phyloP scores from a whole-genome alignment of 73 alveolate species.

The Diophrys sp. region DNA sequence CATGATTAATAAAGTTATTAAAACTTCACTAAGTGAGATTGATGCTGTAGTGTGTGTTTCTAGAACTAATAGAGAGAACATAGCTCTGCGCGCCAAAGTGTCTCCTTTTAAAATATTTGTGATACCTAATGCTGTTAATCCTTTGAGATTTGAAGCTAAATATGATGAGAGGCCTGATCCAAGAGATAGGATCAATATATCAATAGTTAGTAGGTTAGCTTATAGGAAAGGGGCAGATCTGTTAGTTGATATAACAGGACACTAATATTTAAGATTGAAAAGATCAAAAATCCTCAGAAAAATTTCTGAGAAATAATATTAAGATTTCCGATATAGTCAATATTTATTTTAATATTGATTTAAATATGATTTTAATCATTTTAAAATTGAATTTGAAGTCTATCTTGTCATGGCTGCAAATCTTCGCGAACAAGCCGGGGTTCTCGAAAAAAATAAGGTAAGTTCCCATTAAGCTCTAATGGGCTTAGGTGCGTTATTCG shows the following conservation, averaged over 20 bases:
- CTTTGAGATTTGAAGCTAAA: conserved; percentile 69
- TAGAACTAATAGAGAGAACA: conserved; percentile 94
- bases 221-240: conserved; percentile 99
- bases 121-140: conserved; percentile 98
- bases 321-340: too few relatives aligned
- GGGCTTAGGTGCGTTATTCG: too few relatives aligned
- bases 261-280: too few relatives aligned
- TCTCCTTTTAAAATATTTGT: conserved; percentile 89
- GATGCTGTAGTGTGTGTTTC: conserved; percentile 98
- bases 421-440: too few relatives aligned
- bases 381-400: too few relatives aligned
- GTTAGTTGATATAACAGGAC: conserved; percentile 94
- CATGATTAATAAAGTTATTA: conserved; percentile 83
- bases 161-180: conserved; percentile 76
- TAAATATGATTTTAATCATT: too few relatives aligned
- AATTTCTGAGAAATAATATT: too few relatives aligned
- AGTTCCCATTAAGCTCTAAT: too few relatives aligned
- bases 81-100: conserved; percentile 89
- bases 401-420: too few relatives aligned
- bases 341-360: too few relatives aligned
- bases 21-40: conserved; percentile 76
- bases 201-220: conserved; percentile 94
- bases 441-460: too few relatives aligned
- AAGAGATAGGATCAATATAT: conserved; percentile 90
- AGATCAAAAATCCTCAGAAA: too few relatives aligned